Evolutionary conservation across 306 rosid species (phyloP).

Genomic region (Clitoria ternatea): DNA sequence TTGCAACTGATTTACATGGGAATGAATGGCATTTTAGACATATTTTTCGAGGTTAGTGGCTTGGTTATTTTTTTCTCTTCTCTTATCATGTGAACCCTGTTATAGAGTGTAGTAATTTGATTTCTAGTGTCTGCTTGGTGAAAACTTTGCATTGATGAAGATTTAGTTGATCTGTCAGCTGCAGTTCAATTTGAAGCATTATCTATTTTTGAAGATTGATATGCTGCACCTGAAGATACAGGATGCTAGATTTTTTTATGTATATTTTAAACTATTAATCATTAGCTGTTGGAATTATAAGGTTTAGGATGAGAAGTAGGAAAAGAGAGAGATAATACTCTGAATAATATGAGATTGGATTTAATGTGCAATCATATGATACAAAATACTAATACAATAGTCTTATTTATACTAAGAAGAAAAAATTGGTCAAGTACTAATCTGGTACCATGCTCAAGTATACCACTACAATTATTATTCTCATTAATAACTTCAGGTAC

Average conservation of each 20-base stretch:
- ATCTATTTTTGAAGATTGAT: neutral
- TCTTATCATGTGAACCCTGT: neutral
- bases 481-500: neutral
- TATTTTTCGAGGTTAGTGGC: conserved; percentile 15
- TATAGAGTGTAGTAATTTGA: neutral
- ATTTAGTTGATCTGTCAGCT: neutral
- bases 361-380: neutral
- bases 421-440: neutral
- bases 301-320: neutral
- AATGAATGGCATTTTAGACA: conserved; percentile 14
- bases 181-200: neutral
- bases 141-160: neutral
- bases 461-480: neutral
- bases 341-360: neutral
- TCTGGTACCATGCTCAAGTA: neutral
- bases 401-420: neutral
- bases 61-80: neutral
- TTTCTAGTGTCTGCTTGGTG: neutral
- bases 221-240: neutral
- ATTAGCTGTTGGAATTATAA: neutral
- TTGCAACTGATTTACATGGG: conserved; percentile 13
- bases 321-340: neutral
- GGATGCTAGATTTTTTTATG: neutral
- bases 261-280: no score
- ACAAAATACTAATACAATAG: neutral